Evolutionary conservation across 1,284 basidiomycete species (phyloP), one percentile per base, ranked within the genome.

Genomic region (Marasmius tenuissimus): DNA sequence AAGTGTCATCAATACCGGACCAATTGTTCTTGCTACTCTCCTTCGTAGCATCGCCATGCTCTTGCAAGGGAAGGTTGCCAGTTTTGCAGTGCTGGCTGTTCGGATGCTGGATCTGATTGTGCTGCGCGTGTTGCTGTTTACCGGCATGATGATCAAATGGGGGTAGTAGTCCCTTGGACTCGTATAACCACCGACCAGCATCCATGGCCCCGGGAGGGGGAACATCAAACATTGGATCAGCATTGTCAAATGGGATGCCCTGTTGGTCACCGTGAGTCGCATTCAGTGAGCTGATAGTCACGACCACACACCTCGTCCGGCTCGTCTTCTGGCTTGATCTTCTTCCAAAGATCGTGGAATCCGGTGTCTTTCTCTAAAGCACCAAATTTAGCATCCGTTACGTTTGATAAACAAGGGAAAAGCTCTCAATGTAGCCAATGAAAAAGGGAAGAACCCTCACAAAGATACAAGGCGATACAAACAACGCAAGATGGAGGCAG

Each of bases 141-240:
- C 20, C 33, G 27, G 18, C 1, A 34, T 56, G 22, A 8, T 51
- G 49, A 34, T 34, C 18, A 18, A 33, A 14, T 33, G 18, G 12
- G 38, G 27, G 18, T 7, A 49, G 42, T n/a, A 38, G 20, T 12
- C 10, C 10, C 12, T 22, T 8, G 9, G 53, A 27, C 49, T 51
- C 38, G 45, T 22, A 54, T 14, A 11, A 47, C 38, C 14, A 12
- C 49, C 34, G 18, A 49, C 47, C 20, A 27, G 33, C 74, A 74
- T 54, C 73, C n/a, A n/a, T n/a, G n/a, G n/a, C n/a, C n/a, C n/a
- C 27, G 27, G 4, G 27, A 27, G 57, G 74, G 73, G 86, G 86
- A 0, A 89, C 89, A 66, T 83, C 87, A 68, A 92, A 88, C 86
- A 93, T 91, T 0, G 85, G 81, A 64, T 93, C 91, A 14, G 88